phyloP scores from a whole-genome alignment of 2,329 filamentous ascomycete species.

The Escovopsis sp. region DNA sequence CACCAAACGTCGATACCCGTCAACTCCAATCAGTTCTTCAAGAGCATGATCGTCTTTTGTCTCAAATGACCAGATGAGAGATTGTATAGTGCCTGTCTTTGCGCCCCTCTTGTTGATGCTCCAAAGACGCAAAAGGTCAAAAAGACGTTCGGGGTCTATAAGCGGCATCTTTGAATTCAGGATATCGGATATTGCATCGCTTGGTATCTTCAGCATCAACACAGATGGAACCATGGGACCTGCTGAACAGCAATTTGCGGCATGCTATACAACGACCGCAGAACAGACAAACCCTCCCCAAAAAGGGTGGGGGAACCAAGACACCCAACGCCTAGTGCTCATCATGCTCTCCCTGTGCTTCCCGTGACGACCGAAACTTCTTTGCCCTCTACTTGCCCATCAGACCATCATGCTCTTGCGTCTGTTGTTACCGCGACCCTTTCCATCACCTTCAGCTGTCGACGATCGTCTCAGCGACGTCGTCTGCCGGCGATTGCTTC shows the following conservation, averaged over 20 bases:
- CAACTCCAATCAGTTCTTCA: slow-evolving; percentile 1
- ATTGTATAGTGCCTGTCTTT: slow-evolving; percentile 6
- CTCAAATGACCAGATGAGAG: slow-evolving; percentile 2
- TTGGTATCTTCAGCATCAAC: slow-evolving; percentile 22
- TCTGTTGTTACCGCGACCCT: slow-evolving; percentile 23
- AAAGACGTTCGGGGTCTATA: slow-evolving; percentile 8
- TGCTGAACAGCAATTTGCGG: too few species aligned
- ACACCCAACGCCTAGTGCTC: slow-evolving; percentile 14
- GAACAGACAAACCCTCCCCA: too few species aligned
- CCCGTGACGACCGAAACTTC: slow-evolving; percentile 6
- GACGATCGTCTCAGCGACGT: slow-evolving; percentile 25
- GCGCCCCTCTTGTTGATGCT: neutral
- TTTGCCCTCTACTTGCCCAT: slow-evolving; percentile 12
- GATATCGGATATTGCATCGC: slow-evolving; percentile 17
- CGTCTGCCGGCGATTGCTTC: slow-evolving; percentile 16
- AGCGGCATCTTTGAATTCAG: slow-evolving; percentile 16
- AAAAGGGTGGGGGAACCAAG: slow-evolving; percentile 5
- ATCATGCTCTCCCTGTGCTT: slow-evolving; percentile 7
- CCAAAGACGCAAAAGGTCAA: slow-evolving; percentile 9
- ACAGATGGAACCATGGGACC: slow-evolving; percentile 8
- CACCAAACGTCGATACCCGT: slow-evolving; percentile 15
- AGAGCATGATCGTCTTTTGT: neutral
- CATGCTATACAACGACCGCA: too few species aligned
- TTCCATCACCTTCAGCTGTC: slow-evolving; percentile 23
- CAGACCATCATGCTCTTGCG: slow-evolving; percentile 47